Evolutionary conservation across 75 land plant species (phyloP).

Genomic region (Pinus albicaulis): DNA sequence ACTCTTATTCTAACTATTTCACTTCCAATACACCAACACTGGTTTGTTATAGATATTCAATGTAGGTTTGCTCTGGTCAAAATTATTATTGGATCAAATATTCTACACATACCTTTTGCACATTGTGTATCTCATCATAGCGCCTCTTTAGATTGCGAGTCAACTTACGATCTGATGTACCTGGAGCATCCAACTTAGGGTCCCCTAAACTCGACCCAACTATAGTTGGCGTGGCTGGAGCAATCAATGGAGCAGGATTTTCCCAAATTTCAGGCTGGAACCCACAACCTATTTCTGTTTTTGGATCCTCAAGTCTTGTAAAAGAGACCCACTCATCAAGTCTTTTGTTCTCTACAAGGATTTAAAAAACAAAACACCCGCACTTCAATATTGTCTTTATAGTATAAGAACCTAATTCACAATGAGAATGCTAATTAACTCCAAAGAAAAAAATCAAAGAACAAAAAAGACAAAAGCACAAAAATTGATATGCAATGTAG

Average conservation of each 20-base stretch:
- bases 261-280: conserved; percentile 27
- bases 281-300: conserved; percentile 19
- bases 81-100: background rate
- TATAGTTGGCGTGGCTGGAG: conserved; percentile 19
- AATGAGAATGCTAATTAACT: background rate
- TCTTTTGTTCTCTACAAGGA: conserved; percentile 37
- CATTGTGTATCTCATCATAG: conserved; percentile 54
- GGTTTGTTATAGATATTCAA: background rate
- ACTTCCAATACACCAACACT: background rate
- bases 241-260: conserved; percentile 26
- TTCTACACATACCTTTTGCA: conserved; percentile 34
- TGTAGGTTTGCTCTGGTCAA: background rate
- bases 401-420: background rate
- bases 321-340: conserved; percentile 45
- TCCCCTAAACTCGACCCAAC: conserved; percentile 30
- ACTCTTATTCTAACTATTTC: background rate
- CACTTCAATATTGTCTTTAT: background rate
- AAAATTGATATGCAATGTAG: background rate
- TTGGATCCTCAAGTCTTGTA: conserved; percentile 27
- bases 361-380: background rate
- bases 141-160: conserved; percentile 47
- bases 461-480: background rate
- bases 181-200: conserved; percentile 33
- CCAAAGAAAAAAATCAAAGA: background rate
- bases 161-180: conserved; percentile 42